These are phyloP conservation scores for Tetrahymena thermophila DNA, from an alignment of 73 alveolate species.

Conservation along the genomic window DNA sequence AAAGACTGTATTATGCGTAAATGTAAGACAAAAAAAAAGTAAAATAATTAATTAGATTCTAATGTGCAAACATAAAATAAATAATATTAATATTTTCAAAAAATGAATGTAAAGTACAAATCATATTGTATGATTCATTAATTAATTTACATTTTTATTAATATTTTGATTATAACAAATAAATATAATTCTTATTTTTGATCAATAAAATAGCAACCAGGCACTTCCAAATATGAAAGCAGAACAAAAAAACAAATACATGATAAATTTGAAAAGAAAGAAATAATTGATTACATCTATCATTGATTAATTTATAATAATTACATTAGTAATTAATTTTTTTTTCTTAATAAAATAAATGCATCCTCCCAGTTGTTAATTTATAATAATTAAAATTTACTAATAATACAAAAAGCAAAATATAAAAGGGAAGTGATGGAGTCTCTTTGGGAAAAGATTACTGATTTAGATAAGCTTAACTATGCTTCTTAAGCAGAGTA, in stretches of 20 bases:
- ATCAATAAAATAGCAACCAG: neutral
- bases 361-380: neutral
- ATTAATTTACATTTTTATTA: no score
- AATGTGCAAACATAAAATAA: neutral
- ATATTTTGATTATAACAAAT: no score
- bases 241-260: no score
- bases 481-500: neutral
- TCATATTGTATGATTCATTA: neutral
- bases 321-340: neutral
- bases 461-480: neutral
- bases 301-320: neutral
- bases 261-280: neutral
- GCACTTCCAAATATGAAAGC: neutral
- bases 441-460: slow-evolving; percentile 2
- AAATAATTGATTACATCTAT: neutral
- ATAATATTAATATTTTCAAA: no score
- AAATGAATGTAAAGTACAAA: neutral
- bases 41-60: neutral
- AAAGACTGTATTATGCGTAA: neutral
- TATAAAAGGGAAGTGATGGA: neutral
- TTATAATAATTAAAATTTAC: neutral
- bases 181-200: neutral
- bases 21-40: no score
- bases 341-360: neutral
- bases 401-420: neutral